Percentiles rank a stretch among this genome's conserved stretches.
phyloP scores from a whole-genome alignment of 2,329 filamentous ascomycete genomes.

The Mariannaea sp. region DNA sequence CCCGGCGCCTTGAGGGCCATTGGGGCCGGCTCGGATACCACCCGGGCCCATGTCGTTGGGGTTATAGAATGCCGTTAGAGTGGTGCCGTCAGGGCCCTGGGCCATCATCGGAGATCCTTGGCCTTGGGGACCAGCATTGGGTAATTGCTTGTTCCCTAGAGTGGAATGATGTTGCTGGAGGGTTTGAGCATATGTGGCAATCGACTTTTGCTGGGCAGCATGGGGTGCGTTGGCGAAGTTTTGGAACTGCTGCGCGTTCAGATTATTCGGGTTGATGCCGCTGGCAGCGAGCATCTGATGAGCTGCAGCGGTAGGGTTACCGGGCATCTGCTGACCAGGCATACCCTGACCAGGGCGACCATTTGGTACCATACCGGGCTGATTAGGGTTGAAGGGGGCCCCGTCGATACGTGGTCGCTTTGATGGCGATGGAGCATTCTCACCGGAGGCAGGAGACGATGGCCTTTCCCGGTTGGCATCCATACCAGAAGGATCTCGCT shows the following conservation, averaged over 20 bases:
- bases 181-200: conserved; percentile 85
- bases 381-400: conserved; percentile 73
- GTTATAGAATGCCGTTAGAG: conserved; percentile 66
- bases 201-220: conserved; percentile 76
- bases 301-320: conserved; percentile 54
- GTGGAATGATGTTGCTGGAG: conserved; percentile 80
- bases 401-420: conserved; percentile 83
- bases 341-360: conserved; percentile 73
- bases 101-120: conserved; percentile 85
- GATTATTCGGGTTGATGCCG: conserved; percentile 74
- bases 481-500: conserved; percentile 84
- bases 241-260: conserved; percentile 79
- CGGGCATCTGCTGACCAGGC: conserved; percentile 70
- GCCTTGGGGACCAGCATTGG: conserved; percentile 71
- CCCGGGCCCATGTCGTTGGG: conserved; percentile 62
- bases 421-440: conserved; percentile 89
- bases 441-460: conserved; percentile 79
- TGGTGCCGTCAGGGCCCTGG: conserved; percentile 68
- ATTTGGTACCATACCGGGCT: conserved; percentile 71
- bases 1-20: conserved; percentile 52
- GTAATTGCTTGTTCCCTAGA: conserved; percentile 81
- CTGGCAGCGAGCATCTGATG: conserved; percentile 68
- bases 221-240: conserved; percentile 60
- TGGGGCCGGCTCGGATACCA: conserved; percentile 64
- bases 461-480: conserved; percentile 82